Evolutionary conservation across 768 basidiomycete genomes (phyloP).

Genomic region (Heimioporus sp.): DNA sequence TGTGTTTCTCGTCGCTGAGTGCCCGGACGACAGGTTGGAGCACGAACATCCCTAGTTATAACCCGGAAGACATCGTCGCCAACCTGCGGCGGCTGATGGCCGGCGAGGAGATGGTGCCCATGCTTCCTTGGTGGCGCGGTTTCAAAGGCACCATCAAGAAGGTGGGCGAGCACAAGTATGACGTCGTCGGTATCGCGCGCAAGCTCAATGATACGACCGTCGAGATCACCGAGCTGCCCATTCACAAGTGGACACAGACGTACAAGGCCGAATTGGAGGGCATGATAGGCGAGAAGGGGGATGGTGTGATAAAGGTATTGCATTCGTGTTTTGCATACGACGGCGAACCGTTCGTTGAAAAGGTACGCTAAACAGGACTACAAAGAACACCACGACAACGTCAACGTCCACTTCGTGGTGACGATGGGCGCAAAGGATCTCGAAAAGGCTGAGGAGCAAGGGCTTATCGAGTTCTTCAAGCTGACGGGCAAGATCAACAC

Average conservation of each 20-base stretch:
- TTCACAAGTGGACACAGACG: conserved; percentile 90
- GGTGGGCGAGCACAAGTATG: conserved; percentile 81
- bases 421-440: conserved; percentile 79
- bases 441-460: conserved; percentile 86
- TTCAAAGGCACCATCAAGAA: conserved; percentile 87
- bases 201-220: conserved; percentile 88
- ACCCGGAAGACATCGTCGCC: conserved; percentile 84
- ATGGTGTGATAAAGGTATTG: conserved; percentile 74
- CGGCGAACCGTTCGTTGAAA: not conserved
- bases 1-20: not conserved
- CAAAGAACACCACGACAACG: conserved; percentile 93
- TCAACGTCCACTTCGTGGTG: conserved; percentile 85
- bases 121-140: conserved; percentile 98
- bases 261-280: conserved; percentile 91
- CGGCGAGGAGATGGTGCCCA: conserved; percentile 76
- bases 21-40: conserved; percentile 73
- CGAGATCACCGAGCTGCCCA: conserved; percentile 93
- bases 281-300: conserved; percentile 86
- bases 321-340: not conserved
- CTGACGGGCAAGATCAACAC: conserved; percentile 81
- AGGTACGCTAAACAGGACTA: conserved; percentile 65
- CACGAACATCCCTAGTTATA: conserved; percentile 88
- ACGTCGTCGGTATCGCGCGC: conserved; percentile 66
- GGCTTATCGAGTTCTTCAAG: conserved; percentile 90
- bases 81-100: conserved; percentile 87